Evolutionary conservation across 345 rosid species (phyloP), one percentile per base, ranked within the genome.

Genomic region (Trapa incisa): DNA sequence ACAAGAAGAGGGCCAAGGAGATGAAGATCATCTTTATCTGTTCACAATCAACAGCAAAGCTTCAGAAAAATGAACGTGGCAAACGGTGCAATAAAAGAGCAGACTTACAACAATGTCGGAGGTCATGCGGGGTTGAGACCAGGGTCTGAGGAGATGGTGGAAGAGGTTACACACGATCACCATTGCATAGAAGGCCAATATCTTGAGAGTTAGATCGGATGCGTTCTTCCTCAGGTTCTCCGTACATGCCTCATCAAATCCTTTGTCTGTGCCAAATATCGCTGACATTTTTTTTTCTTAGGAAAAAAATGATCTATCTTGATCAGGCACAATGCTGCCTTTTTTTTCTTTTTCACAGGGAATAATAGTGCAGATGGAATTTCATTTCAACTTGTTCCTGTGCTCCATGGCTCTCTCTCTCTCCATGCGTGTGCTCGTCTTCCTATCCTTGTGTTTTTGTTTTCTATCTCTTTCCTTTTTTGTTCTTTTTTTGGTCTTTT

Each of bases 51-150:
- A 6, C 12, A 11, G 11, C 48, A 45, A 45, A 45, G 11, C 11
- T 11, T 45, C 2, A 45, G 7, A 41, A 41, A 8, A 22, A 22
- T 22, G 29, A 22, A 22, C 29, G 29, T 22, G 29, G 29, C 29
- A 22, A 22, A 22, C 29, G 29, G 29, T 22, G 29, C 29, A 22
- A 22, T 22, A 22, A 22, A 22, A 22, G 29, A 22, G 29, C 29
- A 22, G 29, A 73, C 82, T 75, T 81, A 87, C 91, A 8, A 82
- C 61, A 63, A 82, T 82, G 67, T 92, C 98, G 14, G 98, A 86
- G 71, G 89, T 78, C 45, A 94, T 85, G 58, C 85, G 87, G 35
- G 99, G 95, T 61, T 89, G 99, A 61, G 89, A 79, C 3, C 85
- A 48, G 65, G 89, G 93, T 85, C 76, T 83, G 57, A 91, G 70